Conservation (phyloP, 2,329 filamentous ascomycete genomes). For the Aureobasidium lini region DNA sequence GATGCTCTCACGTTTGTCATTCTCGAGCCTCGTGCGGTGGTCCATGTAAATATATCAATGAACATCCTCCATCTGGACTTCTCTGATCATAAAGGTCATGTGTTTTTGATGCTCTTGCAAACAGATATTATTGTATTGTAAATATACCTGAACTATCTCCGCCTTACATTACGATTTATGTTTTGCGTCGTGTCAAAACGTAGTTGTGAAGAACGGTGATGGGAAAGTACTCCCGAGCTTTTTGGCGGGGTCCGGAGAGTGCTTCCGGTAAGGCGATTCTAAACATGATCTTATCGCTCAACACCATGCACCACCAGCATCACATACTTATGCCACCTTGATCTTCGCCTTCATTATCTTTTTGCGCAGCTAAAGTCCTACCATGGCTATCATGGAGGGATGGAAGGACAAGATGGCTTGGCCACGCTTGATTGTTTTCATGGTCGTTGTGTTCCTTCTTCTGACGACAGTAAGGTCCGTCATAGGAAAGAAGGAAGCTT, state of each 20-base stretch:
- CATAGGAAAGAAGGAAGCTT: not conserved
- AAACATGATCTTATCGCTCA: not conserved
- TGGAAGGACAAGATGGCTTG: constrained; percentile 13
- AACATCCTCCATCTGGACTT: too few relatives aligned
- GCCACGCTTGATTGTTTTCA: constrained; percentile 4
- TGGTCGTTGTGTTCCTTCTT: constrained; percentile 9
- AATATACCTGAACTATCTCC: too few relatives aligned
- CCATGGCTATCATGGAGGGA: not conserved
- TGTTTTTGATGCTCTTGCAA: too few relatives aligned
- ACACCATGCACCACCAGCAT: not conserved
- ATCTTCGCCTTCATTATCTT: not conserved
- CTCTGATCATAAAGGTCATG: too few relatives aligned
- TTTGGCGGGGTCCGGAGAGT: not conserved
- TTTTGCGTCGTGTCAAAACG: not conserved
- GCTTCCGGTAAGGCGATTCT: not conserved
- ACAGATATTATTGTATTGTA: too few relatives aligned
- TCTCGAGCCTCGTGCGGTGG: too few relatives aligned
- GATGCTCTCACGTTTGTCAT: too few relatives aligned
- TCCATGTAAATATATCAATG: too few relatives aligned
- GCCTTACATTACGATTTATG: too few relatives aligned
- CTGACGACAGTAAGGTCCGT: not conserved
- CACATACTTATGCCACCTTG: not conserved
- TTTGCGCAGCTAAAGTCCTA: too few relatives aligned
- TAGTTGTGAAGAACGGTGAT: not conserved
- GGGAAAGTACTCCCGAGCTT: not conserved